phyloP scores from a whole-genome alignment of 169 alveolate genomes.

The Plasmodium ovale region DNA sequence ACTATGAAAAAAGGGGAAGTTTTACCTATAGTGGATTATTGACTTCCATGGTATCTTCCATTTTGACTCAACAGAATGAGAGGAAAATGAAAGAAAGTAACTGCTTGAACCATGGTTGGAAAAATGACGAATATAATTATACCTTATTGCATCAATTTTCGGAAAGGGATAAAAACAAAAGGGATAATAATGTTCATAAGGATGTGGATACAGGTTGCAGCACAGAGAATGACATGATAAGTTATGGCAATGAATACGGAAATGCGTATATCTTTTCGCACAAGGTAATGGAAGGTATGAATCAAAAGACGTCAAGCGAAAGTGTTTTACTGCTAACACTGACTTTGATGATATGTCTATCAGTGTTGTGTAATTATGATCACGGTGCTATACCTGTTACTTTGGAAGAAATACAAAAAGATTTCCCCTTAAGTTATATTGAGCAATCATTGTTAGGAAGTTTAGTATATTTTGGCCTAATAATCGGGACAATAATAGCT shows the following conservation, averaged over 20 bases:
- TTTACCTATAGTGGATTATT: conserved; percentile 59
- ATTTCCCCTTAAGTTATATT: conserved; percentile 77
- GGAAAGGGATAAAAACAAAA: no score
- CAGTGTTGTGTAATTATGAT: conserved; percentile 79
- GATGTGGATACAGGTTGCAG: no score
- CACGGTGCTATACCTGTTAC: conserved; percentile 85
- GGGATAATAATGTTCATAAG: no score
- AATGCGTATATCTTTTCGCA: neutral
- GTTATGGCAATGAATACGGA: neutral
- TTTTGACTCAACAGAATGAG: conserved; percentile 65
- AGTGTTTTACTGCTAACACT: conserved; percentile 25
- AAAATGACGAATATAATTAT: conserved; percentile 10
- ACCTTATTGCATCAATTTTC: neutral
- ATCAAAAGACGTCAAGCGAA: conserved; percentile 5
- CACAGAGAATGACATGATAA: no score
- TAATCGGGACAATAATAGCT: conserved; percentile 84
- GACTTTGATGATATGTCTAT: conserved; percentile 51
- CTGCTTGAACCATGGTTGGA: conserved; percentile 22
- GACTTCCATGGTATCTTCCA: conserved; percentile 73
- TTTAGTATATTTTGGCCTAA: conserved; percentile 85
- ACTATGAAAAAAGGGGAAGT: conserved; percentile 35
- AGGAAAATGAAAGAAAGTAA: conserved; percentile 34
- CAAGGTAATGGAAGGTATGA: neutral
- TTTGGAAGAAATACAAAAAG: conserved; percentile 78
- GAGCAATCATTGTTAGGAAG: conserved; percentile 86